Base-by-base conservation (phyloP, 192 early-diverging fungal species). In the Linderina pennispora region DNA sequence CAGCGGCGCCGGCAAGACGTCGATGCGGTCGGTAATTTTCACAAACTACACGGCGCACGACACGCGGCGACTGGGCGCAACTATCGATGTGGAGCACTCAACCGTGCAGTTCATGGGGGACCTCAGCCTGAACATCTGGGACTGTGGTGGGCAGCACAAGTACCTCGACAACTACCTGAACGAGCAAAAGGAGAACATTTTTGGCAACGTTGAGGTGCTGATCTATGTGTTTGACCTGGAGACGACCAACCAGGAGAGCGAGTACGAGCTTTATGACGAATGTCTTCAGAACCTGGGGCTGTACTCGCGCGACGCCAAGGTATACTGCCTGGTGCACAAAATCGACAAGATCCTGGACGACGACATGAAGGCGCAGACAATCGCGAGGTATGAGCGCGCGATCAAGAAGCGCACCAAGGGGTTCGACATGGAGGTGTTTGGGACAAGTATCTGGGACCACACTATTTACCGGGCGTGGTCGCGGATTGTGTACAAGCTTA, bases 141-240 rank as follows among this genome's bases (percentile, higher is more conserved):
- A 98, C 62, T 92, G 89, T 62, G 90, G 90, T 49, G 89, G 89
- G 56, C 87, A 73, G 88, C 91, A 45, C 89, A 97, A 77, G 87
- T 99, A 96, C 71, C 86, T 97, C 88, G 92, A 97, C 59, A 95
- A 88, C 63, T 99, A 94, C 65, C 84, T 97, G 75, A 80, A 85
- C 5, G 80, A 88, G 28, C 88, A 96, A 41, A 76, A 87, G 42
- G 94, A 99, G 45, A 88, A 89, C 52, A 93, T 99, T 38, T 99
- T 99, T 63, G 82, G 89, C 35, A 94, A 96, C 65, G 96, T 99
- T 3, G 92, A 99, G 67, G 92, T 99, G n/a, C 78, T 99, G 14
- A 98, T 98, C 53, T 98, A 96, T 53, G 93, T 98, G 43, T 97
- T 98, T 74, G 93, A 98, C 69, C 81, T 96, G 28, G 95, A 96